A percentile compares a stretch with the other conserved stretches of the same genome.
These are phyloP conservation scores for Xylaria sp. DNA, from an alignment of 2,329 filamentous ascomycete genomes.

Conservation along the genomic window DNA sequence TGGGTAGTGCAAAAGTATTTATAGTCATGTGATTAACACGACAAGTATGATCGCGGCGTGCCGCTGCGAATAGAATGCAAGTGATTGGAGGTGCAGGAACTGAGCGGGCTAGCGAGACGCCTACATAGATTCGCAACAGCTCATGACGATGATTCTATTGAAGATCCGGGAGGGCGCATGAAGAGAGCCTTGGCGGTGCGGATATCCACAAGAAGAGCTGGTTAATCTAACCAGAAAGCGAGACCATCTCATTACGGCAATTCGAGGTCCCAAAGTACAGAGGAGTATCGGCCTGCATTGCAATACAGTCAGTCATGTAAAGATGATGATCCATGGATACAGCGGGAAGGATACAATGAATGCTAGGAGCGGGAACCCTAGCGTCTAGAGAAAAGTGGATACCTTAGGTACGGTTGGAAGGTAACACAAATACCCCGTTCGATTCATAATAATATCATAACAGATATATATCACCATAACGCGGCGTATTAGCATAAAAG, in stretches of 20 bases:
- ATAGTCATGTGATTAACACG: constrained; percentile 20
- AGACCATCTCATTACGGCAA: background rate
- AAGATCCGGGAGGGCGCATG: background rate
- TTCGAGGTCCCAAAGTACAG: background rate
- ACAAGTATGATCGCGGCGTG: constrained; percentile 6
- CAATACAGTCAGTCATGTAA: background rate
- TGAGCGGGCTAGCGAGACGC: constrained; percentile 6
- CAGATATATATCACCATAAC: background rate
- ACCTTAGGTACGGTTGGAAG: background rate
- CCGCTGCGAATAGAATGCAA: constrained; percentile 13
- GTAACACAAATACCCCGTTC: background rate
- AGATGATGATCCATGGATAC: background rate
- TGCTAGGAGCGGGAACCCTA: too few species aligned
- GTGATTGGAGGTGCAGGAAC: constrained; percentile 16
- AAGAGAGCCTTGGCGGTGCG: background rate
- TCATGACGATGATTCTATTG: constrained; percentile 16
- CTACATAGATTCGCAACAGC: constrained; percentile 13
- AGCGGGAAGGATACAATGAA: background rate
- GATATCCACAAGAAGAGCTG: background rate
- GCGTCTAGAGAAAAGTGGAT: background rate
- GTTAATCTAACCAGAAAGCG: background rate
- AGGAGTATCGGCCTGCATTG: background rate
- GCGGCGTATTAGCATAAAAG: background rate
- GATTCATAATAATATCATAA: background rate
- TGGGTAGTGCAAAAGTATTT: constrained; percentile 14